Conservation (phyloP, 257 asterid species). For the Ilex aquifolium region DNA sequence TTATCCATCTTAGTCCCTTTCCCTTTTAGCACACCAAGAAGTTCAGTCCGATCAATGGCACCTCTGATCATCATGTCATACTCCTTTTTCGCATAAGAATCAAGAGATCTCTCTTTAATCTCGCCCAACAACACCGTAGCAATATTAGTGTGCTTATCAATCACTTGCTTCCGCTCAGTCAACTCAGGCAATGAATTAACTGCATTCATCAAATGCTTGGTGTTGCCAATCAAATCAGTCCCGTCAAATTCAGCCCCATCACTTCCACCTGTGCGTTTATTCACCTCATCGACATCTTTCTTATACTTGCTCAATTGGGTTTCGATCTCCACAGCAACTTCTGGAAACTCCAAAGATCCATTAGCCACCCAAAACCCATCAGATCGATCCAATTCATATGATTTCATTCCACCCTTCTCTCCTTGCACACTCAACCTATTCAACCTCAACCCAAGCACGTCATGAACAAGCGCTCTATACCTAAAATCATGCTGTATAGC, state of each 20-base stretch:
- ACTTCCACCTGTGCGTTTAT: slow-evolving; percentile 76
- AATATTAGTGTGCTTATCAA: slow-evolving; percentile 83
- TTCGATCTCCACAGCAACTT: slow-evolving; percentile 85
- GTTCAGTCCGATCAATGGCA: slow-evolving; percentile 74
- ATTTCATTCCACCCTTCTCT: slow-evolving; percentile 83
- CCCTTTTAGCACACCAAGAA: slow-evolving; percentile 73
- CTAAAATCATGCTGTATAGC: slow-evolving; percentile 92
- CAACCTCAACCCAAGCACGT: slow-evolving; percentile 87
- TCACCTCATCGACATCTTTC: slow-evolving; percentile 88
- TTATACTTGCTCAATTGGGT: slow-evolving; percentile 76
- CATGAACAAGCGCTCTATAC: slow-evolving; percentile 93
- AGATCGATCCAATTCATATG: slow-evolving; percentile 64
- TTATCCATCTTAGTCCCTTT: slow-evolving; percentile 74
- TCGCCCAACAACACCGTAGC: slow-evolving; percentile 73
- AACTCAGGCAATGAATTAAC: slow-evolving; percentile 91
- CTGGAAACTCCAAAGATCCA: slow-evolving; percentile 82
- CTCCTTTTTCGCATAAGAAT: slow-evolving; percentile 81
- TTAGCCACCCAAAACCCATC: slow-evolving; percentile 91
- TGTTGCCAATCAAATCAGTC: slow-evolving; percentile 77
- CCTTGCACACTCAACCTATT: slow-evolving; percentile 79
- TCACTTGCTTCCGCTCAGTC: slow-evolving; percentile 79
- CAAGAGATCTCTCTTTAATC: slow-evolving; percentile 70
- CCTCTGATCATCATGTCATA: slow-evolving; percentile 87
- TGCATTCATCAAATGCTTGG: slow-evolving; percentile 90
- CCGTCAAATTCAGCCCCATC: slow-evolving; percentile 82